These are phyloP conservation scores for Larix sibirica DNA, from an alignment of 83 land plant genomes.

Conservation along the genomic window DNA sequence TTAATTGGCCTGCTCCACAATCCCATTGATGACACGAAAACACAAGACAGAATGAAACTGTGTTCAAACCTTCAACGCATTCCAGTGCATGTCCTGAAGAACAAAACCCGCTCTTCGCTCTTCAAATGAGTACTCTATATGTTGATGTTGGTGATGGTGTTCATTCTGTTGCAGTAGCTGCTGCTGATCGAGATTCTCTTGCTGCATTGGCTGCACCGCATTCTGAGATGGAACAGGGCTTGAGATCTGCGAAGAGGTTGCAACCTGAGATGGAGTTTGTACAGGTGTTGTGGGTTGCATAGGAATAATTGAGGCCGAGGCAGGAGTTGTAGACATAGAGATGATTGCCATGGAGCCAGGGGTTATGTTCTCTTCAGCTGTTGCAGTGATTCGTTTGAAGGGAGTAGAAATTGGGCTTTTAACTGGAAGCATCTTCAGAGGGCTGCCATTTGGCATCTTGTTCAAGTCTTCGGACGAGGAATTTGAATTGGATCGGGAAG, in stretches of 20 bases:
- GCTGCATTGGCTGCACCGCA: background rate
- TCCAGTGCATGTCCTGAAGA: background rate
- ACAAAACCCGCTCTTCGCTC: conserved; percentile 19
- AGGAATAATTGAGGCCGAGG: conserved; percentile 37
- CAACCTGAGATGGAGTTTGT: conserved; percentile 32
- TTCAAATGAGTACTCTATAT: conserved; percentile 27
- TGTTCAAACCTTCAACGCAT: too few species aligned
- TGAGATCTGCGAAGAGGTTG: background rate
- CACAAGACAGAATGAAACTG: too few species aligned
- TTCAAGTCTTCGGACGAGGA: conserved; percentile 19
- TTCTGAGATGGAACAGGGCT: background rate
- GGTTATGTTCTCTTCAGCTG: conserved; percentile 49
- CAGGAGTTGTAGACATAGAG: conserved; percentile 38
- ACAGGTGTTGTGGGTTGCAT: conserved; percentile 35
- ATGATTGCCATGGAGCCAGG: conserved; percentile 34
- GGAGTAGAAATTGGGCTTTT: conserved; percentile 19
- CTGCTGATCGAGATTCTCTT: background rate
- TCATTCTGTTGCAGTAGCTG: background rate
- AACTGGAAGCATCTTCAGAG: conserved; percentile 16
- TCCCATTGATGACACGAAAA: too few species aligned
- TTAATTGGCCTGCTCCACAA: too few species aligned
- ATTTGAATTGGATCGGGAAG: conserved; percentile 36
- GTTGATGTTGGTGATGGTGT: background rate
- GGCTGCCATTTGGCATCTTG: conserved; percentile 5
- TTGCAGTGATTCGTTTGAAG: conserved; percentile 12